phyloP scores from a whole-genome alignment of 345 rosid species.

The Acer saccharum region DNA sequence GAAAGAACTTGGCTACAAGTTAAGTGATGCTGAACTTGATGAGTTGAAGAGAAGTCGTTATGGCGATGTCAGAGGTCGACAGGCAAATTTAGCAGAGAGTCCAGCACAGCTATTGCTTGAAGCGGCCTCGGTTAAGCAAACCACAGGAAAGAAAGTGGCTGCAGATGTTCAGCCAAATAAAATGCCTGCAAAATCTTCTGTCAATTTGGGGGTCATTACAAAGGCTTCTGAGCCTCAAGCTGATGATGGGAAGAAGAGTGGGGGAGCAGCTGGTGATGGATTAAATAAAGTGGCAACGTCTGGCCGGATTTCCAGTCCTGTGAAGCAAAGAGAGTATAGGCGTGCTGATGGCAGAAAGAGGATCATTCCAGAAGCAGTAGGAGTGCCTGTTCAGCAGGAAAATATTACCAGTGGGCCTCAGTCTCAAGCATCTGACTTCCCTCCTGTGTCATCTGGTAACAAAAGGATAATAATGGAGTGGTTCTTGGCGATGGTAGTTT shows the following conservation, averaged over 20 bases:
- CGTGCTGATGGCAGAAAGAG: constrained; percentile 98
- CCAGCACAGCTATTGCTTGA: constrained; percentile 96
- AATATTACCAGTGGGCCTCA: constrained; percentile 40
- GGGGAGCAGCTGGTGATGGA: constrained; percentile 48
- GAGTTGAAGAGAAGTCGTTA: constrained; percentile 91
- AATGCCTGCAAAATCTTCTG: constrained; percentile 54
- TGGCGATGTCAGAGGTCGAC: constrained; percentile 94
- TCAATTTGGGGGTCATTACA: constrained; percentile 41
- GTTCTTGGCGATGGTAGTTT: constrained; percentile 41
- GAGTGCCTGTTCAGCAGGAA: constrained; percentile 67
- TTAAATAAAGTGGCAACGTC: constrained; percentile 52
- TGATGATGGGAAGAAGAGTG: constrained; percentile 53
- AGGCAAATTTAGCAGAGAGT: constrained; percentile 88
- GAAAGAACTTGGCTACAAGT: constrained; percentile 76
- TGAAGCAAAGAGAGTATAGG: constrained; percentile 89
- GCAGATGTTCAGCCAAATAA: constrained; percentile 62
- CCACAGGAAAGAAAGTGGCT: constrained; percentile 58
- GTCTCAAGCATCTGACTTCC: constrained; percentile 45
- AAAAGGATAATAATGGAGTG: constrained; percentile 51
- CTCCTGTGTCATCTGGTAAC: constrained; percentile 36
- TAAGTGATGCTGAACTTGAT: constrained; percentile 76
- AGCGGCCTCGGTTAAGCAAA: constrained; percentile 80
- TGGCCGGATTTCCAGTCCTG: constrained; percentile 70
- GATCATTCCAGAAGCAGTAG: constrained; percentile 98
- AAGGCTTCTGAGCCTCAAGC: constrained; percentile 60